Conservation (phyloP, 1,284 basidiomycete species). For the Puccinia triticina region DNA sequence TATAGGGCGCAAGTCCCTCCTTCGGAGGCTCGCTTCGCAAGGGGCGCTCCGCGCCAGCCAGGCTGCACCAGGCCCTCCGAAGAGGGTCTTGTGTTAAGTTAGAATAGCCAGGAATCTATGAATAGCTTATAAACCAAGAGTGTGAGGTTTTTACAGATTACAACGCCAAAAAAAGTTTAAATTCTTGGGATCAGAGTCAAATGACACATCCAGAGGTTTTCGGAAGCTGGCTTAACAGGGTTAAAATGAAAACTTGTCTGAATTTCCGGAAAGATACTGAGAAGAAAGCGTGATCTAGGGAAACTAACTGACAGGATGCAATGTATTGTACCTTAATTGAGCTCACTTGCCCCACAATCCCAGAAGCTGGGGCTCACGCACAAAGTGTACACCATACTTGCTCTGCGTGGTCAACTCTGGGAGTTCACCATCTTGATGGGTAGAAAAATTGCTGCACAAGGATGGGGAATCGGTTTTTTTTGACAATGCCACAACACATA, state of each 20-base stretch:
- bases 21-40: no score
- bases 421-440: neutral
- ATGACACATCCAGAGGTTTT: conserved; percentile 10
- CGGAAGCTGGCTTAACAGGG: conserved; percentile 10
- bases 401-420: conserved; percentile 21
- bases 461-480: conserved; percentile 34
- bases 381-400: neutral
- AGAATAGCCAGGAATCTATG: neutral
- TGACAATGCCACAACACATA: conserved; percentile 4
- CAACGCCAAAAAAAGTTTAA: conserved; percentile 5
- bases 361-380: conserved; percentile 14
- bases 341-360: conserved; percentile 15
- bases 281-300: conserved; percentile 13
- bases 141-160: conserved; percentile 17
- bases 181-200: neutral
- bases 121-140: conserved; percentile 1
- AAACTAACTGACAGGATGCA: conserved; percentile 8
- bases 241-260: conserved; percentile 15
- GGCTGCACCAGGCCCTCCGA: no score
- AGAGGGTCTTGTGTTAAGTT: no score
- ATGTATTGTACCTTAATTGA: conserved; percentile 5
- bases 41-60: no score
- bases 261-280: conserved; percentile 15
- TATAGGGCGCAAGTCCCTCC: no score
- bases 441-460: conserved; percentile 21